A percentile compares a stretch with the other conserved stretches of the same genome.
phyloP scores from a whole-genome alignment of 169 alveolate genomes.

The Plasmodium malariae region DNA sequence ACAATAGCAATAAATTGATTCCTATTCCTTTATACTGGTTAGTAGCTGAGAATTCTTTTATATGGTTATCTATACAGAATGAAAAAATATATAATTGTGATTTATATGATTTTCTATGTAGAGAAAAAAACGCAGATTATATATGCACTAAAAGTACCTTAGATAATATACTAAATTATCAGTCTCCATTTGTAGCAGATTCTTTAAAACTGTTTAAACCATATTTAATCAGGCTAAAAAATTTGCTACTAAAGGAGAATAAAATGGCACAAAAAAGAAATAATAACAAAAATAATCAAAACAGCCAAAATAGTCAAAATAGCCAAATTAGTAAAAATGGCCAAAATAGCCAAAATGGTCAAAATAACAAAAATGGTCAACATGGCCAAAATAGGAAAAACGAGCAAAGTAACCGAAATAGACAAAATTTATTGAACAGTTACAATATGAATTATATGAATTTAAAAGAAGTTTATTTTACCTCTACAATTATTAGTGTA shows the following conservation, averaged over 20 bases:
- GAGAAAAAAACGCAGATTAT: slow-evolving; percentile 55
- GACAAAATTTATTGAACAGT: slow-evolving; percentile 10
- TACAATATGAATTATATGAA: slow-evolving; percentile 63
- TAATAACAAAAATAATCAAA: background rate
- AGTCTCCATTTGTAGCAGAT: slow-evolving; percentile 65
- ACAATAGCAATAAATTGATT: slow-evolving; percentile 59
- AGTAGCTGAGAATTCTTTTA: slow-evolving; percentile 69
- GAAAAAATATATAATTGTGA: slow-evolving; percentile 55
- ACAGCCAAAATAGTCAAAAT: too few relatives aligned
- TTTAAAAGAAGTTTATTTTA: slow-evolving; percentile 54
- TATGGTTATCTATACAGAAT: slow-evolving; percentile 67
- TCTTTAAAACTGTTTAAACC: slow-evolving; percentile 46
- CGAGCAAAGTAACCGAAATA: too few relatives aligned
- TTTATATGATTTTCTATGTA: slow-evolving; percentile 50
- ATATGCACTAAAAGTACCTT: slow-evolving; percentile 55
- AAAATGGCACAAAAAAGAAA: slow-evolving; percentile 9
- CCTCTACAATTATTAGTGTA: slow-evolving; percentile 64
- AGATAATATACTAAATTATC: slow-evolving; percentile 66
- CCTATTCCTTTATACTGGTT: slow-evolving; percentile 75
- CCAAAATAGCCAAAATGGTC: background rate
- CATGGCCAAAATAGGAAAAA: background rate
- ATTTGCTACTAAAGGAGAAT: slow-evolving; percentile 43
- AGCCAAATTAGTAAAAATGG: too few relatives aligned
- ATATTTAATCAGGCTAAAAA: slow-evolving; percentile 36
- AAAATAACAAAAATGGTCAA: background rate